Evolutionary conservation across 2,329 filamentous ascomycete species (phyloP).

Genomic region (Aureobasidium sp.): DNA sequence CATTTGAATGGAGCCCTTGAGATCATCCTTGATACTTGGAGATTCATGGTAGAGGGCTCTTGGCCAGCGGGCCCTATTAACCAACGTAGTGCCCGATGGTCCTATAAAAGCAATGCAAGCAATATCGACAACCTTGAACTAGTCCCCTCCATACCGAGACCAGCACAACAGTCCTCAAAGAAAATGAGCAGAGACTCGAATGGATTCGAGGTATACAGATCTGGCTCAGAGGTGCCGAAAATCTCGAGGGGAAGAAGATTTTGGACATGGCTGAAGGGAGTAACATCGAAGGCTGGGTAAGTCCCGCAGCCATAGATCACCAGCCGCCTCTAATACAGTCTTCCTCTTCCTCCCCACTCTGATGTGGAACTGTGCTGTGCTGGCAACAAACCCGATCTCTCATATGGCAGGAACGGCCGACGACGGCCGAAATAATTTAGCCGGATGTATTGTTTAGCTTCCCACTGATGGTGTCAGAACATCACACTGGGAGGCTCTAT

Average conservation of each 20-base stretch:
- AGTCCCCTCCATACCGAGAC: background rate
- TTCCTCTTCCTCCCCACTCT: background rate
- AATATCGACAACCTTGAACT: background rate
- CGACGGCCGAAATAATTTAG: background rate
- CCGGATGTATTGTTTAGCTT: background rate
- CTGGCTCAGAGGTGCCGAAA: background rate
- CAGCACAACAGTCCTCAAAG: background rate
- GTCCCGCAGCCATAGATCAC: background rate
- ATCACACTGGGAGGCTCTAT: background rate
- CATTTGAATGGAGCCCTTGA: background rate
- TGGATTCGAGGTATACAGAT: background rate
- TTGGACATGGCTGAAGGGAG: background rate
- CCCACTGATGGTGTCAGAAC: background rate
- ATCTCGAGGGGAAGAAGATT: background rate
- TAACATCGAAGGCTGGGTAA: background rate
- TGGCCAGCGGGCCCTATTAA: background rate
- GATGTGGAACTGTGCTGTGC: background rate
- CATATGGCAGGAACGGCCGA: background rate
- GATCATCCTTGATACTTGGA: background rate
- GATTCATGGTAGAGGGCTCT: background rate
- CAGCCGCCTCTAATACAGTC: background rate
- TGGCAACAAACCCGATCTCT: background rate
- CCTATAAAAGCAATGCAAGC: background rate
- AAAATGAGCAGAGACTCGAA: background rate
- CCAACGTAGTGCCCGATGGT: background rate